Base-by-base conservation (phyloP, 202 grass and related monocot genomes). In the Miscanthus sacchariflorus region DNA sequence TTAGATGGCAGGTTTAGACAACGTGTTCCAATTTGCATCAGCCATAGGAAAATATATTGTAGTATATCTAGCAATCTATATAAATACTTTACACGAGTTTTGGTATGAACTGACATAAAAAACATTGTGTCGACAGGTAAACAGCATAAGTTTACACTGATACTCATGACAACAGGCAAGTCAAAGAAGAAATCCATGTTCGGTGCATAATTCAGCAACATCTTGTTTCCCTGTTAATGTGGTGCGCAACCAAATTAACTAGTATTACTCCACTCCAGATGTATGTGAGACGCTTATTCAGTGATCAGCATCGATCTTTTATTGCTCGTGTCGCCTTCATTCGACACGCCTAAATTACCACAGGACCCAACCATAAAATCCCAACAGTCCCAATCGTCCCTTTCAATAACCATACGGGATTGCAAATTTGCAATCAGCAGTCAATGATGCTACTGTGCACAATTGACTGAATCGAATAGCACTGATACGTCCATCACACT, bases 281-380 rank as follows among this genome's bases (percentile, higher is more conserved):
- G 9, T 23, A 54, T 15, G 28, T 4, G 30, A 19, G 30, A 23
- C 12, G 63, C 64, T 85, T 91, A 88, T 72, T 85, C 40, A 21
- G 61, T 13, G 23, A 54, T 59, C 65, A 72, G 36, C 18, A 78
- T 73, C 19, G 42, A 77, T 21, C 19, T 78, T 85, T 77, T 70
- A 78, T 78, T 91, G n/a, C 73, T 79, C 39, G 5, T 78, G 52
- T 40, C 15, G n/a, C 72, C 6, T 19, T 23, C 4, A 46, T 15
- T 76, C 54, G 6, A 23, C 28, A 76, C 11, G 46, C 18, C 12
- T 1, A 21, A 52, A 65, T 77, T 65, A 33, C 18, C 63, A 70
- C 18, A 72, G 14, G 35, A 64, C 42, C 9, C 50, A 3, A n/a
- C 59, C 42, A 77, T 24, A 59, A 85, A 86, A 40, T 23, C 39